Conservation (phyloP, 306 rosid genomes). For the Rosa chinensis region DNA sequence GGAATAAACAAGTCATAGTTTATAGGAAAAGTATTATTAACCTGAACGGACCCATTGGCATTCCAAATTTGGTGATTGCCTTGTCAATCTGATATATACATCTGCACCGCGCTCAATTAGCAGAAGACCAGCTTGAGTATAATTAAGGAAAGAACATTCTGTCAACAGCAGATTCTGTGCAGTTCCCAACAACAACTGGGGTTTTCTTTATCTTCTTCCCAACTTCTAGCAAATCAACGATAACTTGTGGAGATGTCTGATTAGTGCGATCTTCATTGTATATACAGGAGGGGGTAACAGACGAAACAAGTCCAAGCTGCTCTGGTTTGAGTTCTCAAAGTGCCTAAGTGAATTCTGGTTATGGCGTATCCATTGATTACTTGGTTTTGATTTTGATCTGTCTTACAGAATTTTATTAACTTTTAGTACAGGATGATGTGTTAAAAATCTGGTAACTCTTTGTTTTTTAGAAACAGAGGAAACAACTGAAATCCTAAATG, state of each 20-base stretch:
- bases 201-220: slow-evolving; percentile 84
- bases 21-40: slow-evolving; percentile 26
- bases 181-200: slow-evolving; percentile 95
- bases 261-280: slow-evolving; percentile 42
- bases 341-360: too few relatives aligned
- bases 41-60: slow-evolving; percentile 99
- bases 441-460: too few relatives aligned
- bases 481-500: too few relatives aligned
- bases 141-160: slow-evolving; percentile 82
- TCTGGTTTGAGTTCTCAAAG: too few relatives aligned
- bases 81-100: slow-evolving; percentile 70
- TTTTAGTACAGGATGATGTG: too few relatives aligned
- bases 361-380: too few relatives aligned
- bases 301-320: too few relatives aligned
- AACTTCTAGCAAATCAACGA: slow-evolving; percentile 82
- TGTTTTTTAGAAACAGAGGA: too few relatives aligned
- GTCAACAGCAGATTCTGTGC: slow-evolving; percentile 97
- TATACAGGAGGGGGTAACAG: too few relatives aligned
- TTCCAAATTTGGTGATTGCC: slow-evolving; percentile 65
- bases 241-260: slow-evolving; percentile 76
- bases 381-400: too few relatives aligned
- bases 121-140: slow-evolving; percentile 73
- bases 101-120: slow-evolving; percentile 86
- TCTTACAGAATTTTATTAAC: too few relatives aligned
- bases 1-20: slow-evolving; percentile 15